Evolutionary conservation across 2,329 filamentous ascomycete species (phyloP), one percentile per base, ranked within the genome.

Genomic region (Paecilomyces niveus): DNA sequence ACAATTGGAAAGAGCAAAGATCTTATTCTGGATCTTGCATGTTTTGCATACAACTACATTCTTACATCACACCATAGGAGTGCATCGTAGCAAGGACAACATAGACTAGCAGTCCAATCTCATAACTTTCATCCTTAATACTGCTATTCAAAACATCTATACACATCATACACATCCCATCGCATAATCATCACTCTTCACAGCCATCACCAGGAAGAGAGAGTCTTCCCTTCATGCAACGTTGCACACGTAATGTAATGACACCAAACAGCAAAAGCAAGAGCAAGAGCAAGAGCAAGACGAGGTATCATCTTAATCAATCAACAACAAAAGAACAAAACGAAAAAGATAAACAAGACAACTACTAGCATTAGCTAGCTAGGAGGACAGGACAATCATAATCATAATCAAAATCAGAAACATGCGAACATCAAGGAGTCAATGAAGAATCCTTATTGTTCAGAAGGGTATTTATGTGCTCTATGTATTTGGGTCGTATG

Each of bases 321-420:
- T 18, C 29, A 53, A 59, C 58, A 55, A 57, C 57, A 35, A 50
- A 51, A 54, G 55, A 53, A 45, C 50, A 55, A 39, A 15, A 51
- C 24, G 15, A 15, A 39, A 15, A 4, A 39, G 6, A 39, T 3
- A 18, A 45, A 45, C n/a, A 18, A 18, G n/a, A 45, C 39, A 45
- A 45, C n/a, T 39, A 39, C 35, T 39, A 39, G 39, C 39, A 45
- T 45, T 45, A 18, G 26, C 26, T 29, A 45, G n/a, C n/a, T 18
- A n/a, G 6, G 3, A 45, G 7, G 15, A 45, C n/a, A n/a, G 21
- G 8, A n/a, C 18, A 18, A 29, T 29, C 26, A 7, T 29, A 29
- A 29, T 29, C 26, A 29, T 29, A 7, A 29, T 29, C 26, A 29
- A 29, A 29, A 29, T 6, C 2, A 29, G 3, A 39, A n/a, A 45